Base-by-base conservation (phyloP, 768 basidiomycete genomes). In the Postia placenta region DNA sequence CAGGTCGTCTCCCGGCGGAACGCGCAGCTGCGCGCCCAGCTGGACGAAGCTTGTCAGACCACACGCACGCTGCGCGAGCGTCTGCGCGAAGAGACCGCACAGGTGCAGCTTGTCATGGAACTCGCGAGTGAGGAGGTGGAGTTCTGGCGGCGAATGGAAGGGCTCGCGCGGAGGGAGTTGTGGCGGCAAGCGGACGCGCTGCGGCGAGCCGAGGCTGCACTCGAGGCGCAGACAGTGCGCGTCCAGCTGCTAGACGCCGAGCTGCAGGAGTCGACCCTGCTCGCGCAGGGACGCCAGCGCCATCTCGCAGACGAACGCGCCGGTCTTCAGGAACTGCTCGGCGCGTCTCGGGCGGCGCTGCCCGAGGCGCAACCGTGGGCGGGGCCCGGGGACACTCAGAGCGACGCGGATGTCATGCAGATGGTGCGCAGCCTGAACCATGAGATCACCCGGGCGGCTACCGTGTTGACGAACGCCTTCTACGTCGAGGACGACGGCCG, bases 351-450 rank as follows among this genome's bases (percentile, higher is more conserved):
- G 12, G 19, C 11, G 19, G 42, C 19, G 19, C 27, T 33, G 48
- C 24, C 24, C 22, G 25, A 5, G 17, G 37, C 9, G 14, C 19
- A n/a, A 25, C 40, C 15, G 28, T 41, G 15, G 26, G n/a, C 23
- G 42, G 33, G 35, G 45, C 45, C 37, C 17, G 25, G 24, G 39
- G 41, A 20, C 19, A 48, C 12, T 43, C 43, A 44, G 20, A 35
- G 36, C 17, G 55, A 56, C 46, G 47, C 50, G 23, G 45, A 39
- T 42, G 47, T 56, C 51, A 45, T 56, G 15, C 51, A 49, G 39
- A 50, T 56, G 48, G 49, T 56, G 25, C 51, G 55, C 11, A 48
- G 43, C 30, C 49, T 56, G 14, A 56, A 56, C 51, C 49, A 53
- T 38, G 55, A 56, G 43, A 56, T 56, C 39, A 50, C 55, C 30